Conservation (phyloP, 2,329 filamentous ascomycete genomes). For the Westerdykella ornata region DNA sequence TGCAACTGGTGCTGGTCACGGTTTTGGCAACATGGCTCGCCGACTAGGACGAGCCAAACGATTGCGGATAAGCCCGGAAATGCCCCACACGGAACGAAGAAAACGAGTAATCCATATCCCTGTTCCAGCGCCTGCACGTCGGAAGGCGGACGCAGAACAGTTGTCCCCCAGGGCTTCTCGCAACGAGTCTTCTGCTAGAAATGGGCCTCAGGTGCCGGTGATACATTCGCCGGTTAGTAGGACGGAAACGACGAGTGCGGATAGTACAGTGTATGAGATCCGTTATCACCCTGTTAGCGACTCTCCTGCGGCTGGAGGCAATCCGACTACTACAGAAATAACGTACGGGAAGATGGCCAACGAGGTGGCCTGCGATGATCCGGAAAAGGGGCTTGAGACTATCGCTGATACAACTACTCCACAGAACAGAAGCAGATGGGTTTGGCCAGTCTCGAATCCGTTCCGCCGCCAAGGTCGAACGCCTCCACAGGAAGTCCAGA, state of each 20-base stretch:
- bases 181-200: constrained; percentile 6
- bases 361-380: constrained; percentile 21
- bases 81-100: constrained; percentile 11
- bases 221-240: constrained; percentile 53
- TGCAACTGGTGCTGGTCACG: constrained; percentile 18
- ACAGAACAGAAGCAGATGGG: constrained; percentile 24
- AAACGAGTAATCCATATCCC: constrained; percentile 31
- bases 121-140: constrained; percentile 25
- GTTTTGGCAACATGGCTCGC: constrained; percentile 25
- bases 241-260: constrained; percentile 55
- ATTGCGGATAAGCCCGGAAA: constrained; percentile 17
- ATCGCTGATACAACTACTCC: constrained; percentile 8
- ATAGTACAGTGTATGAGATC: constrained; percentile 58
- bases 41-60: constrained; percentile 21
- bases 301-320: constrained; percentile 19
- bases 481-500: constrained; percentile 54
- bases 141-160: constrained; percentile 22
- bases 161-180: background rate
- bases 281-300: constrained; percentile 53
- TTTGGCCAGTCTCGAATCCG: constrained; percentile 51
- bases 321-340: constrained; percentile 4
- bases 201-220: constrained; percentile 17
- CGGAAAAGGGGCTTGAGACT: constrained; percentile 24
- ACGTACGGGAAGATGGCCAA: constrained; percentile 4
- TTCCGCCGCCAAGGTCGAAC: constrained; percentile 54